Evolutionary conservation across 495 filamentous ascomycete genomes (phyloP).

Genomic region (Talaromyces liani): DNA sequence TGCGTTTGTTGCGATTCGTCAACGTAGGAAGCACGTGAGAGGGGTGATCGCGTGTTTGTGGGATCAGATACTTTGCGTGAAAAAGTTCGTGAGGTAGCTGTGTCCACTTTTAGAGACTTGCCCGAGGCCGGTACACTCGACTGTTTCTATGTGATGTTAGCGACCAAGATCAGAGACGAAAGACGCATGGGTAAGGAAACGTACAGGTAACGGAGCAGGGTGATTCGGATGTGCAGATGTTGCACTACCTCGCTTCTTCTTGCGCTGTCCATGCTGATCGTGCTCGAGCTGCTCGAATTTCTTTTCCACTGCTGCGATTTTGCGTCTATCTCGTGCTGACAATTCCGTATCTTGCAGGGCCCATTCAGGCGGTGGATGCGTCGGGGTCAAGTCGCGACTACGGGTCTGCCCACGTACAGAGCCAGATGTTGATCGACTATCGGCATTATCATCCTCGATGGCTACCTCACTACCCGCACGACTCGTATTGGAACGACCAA

Average conservation of each 20-base stretch:
- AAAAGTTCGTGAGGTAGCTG: constrained; percentile 7
- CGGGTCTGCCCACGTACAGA: constrained; percentile 66
- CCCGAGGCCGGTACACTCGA: constrained; percentile 8
- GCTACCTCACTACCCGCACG: constrained; percentile 69
- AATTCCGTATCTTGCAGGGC: constrained; percentile 53
- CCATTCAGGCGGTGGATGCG: constrained; percentile 35
- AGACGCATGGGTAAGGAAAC: neutral
- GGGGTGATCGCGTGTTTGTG: constrained; percentile 22
- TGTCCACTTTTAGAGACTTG: constrained; percentile 18
- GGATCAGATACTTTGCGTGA: constrained; percentile 27
- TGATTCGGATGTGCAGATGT: constrained; percentile 33
- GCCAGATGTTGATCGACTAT: constrained; percentile 61
- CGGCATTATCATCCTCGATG: constrained; percentile 40
- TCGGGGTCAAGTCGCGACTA: constrained; percentile 78
- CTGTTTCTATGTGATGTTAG: neutral
- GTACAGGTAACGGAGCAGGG: constrained; percentile 19
- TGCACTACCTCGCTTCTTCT: constrained; percentile 32
- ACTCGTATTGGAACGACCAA: constrained; percentile 64
- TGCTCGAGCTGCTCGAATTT: constrained; percentile 55
- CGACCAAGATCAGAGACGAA: neutral
- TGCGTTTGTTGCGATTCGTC: constrained; percentile 41
- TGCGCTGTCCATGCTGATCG: constrained; percentile 37
- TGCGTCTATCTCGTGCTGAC: constrained; percentile 80
- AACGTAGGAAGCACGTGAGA: constrained; percentile 30
- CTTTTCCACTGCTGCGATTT: constrained; percentile 77